phyloP scores from a whole-genome alignment of 2,329 filamentous ascomycete genomes.

The Triangularia setosa region DNA sequence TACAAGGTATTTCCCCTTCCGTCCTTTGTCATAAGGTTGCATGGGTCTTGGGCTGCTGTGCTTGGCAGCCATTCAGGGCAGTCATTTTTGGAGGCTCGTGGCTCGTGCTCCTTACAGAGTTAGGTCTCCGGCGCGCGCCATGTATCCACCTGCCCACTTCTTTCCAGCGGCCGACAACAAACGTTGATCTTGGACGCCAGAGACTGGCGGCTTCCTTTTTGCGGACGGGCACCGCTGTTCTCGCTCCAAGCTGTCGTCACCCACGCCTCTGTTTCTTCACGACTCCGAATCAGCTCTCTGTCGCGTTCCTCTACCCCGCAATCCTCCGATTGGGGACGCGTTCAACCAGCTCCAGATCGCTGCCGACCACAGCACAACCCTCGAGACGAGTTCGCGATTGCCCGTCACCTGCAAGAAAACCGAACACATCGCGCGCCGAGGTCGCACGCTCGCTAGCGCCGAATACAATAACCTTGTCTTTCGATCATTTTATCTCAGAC shows the following conservation, averaged over 20 bases:
- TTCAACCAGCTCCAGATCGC: not conserved
- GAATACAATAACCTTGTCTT: not conserved
- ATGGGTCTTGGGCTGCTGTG: not conserved
- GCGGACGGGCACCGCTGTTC: slow-evolving; percentile 5
- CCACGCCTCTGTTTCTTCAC: not conserved
- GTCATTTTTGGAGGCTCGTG: not conserved
- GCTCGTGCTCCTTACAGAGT: slow-evolving; percentile 8
- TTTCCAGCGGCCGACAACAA: slow-evolving; percentile 7
- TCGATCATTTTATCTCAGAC: not conserved
- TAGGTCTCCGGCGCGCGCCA: slow-evolving; percentile 1
- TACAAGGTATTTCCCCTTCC: not conserved
- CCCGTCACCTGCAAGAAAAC: not conserved
- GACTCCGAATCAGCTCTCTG: not conserved
- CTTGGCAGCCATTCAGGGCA: slow-evolving; percentile 5
- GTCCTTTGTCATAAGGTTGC: too few relatives aligned
- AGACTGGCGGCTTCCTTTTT: not conserved
- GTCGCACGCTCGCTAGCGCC: not conserved
- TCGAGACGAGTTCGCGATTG: not conserved
- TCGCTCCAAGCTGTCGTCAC: not conserved
- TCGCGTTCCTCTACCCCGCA: slow-evolving; percentile 5
- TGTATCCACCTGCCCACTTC: slow-evolving; percentile 3
- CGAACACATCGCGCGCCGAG: not conserved
- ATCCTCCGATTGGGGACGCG: not conserved
- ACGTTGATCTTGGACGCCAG: not conserved
- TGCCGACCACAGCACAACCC: not conserved